Percentiles rank a stretch among this genome's conserved stretches.
phyloP scores from a whole-genome alignment of 2,329 filamentous ascomycete species.

The Cytospora paraplurivora region DNA sequence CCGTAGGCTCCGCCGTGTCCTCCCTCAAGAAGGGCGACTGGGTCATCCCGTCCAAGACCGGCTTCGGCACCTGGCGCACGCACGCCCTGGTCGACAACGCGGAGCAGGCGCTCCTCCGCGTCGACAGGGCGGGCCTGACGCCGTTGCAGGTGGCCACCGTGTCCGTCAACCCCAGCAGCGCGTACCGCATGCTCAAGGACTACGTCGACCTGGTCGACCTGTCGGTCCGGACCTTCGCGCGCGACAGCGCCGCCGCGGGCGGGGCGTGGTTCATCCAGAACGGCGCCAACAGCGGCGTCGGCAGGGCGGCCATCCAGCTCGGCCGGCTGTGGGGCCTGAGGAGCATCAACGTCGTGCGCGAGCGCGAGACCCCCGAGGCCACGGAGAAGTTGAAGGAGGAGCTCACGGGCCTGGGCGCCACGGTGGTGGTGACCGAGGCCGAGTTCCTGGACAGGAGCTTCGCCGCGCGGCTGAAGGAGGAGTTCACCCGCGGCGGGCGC shows the following conservation, averaged over 20 bases:
- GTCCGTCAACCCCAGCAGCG: conserved; percentile 89
- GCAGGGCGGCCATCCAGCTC: conserved; percentile 87
- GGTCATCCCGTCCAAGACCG: conserved; percentile 83
- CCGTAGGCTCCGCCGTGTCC: conserved; percentile 60
- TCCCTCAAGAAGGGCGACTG: conserved; percentile 76
- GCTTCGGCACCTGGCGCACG: conserved; percentile 93
- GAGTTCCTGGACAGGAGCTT: conserved; percentile 63
- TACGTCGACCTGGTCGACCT: conserved; percentile 60
- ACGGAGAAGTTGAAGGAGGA: conserved; percentile 62
- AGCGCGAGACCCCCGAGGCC: conserved; percentile 64
- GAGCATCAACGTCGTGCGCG: conserved; percentile 86
- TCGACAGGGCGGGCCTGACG: conserved; percentile 71
- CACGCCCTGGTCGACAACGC: conserved; percentile 69
- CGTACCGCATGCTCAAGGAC: conserved; percentile 88
- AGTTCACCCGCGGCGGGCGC: conserved; percentile 70
- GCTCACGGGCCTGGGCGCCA: conserved; percentile 56
- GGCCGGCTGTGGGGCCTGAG: conserved; percentile 83
- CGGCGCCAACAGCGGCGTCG: conserved; percentile 92
- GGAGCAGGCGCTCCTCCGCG: conserved; percentile 62
- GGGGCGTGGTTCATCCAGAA: conserved; percentile 98
- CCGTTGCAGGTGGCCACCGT: conserved; percentile 84
- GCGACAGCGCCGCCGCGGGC: conserved; percentile 68
- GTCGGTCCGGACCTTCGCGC: conserved; percentile 48
- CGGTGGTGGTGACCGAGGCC: conserved; percentile 58
- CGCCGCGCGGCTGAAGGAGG: conserved; percentile 55